Base-by-base conservation (phyloP, 208 protist genomes). In the Crithidia acanthocephali region DNA sequence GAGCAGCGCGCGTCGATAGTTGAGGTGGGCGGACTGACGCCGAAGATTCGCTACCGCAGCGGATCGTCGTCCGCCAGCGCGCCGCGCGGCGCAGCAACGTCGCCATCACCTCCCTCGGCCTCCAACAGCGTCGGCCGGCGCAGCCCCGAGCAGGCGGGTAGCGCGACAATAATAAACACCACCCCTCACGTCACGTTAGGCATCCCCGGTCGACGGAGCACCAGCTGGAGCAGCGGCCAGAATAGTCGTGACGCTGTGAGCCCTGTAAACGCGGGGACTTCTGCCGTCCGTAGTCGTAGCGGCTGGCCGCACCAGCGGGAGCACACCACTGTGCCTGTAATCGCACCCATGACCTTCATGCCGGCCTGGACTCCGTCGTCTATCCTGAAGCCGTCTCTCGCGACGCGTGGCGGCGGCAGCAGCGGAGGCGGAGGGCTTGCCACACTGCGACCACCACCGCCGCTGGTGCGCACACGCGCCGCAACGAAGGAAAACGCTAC, bases 21-120 rank as follows among this genome's bases (percentile, higher is more conserved):
- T 40, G 8, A 68, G 33, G 5, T 32, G 0, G 62, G 62, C 5
- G 30, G 61, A 10, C 33, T 60, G 18, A 70, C 65, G 15, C 65
- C 65, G 20, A 62, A 62, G 27, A 70, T 70, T 45, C 65, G 65
- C 28, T 70, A 70, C 53, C 53, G 65, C 37, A 57, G 55, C 52
- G 0, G 25, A 13, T 66, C 60, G 0, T 53, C 40, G 2, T 20
- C 60, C n/a, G 22, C 11, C 35, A 40, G 11, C 35, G 45, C 30
- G 18, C 47, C 60, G 28, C 28, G 30, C 47, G 32, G 25, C 27
- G 50, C 45, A 0, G 23, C 40, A 37, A 25, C 42, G 42, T 50
- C 59, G 22, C 40, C 23, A 23, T 50, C 37, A 6, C 13, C 42
- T 11, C n/a, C 60, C 2, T 42, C 60, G 23, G 11, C 27, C 20